phyloP scores from a whole-genome alignment of 768 basidiomycete species.

The Suillus discolor region DNA sequence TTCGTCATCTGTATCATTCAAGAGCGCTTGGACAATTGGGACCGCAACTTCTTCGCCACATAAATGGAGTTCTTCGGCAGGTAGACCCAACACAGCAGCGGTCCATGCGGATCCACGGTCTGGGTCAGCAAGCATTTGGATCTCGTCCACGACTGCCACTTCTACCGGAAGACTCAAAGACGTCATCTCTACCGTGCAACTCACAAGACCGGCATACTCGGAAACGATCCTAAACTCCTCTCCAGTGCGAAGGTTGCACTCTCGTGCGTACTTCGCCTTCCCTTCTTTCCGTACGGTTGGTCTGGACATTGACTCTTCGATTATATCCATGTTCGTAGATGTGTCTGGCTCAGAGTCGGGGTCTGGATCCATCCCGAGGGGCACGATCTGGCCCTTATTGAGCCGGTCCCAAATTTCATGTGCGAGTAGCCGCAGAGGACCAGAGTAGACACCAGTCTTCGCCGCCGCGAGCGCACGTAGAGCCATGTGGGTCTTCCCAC shows the following conservation, averaged over 20 bases:
- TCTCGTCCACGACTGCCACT: slow-evolving; percentile 95
- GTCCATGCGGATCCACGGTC: slow-evolving; percentile 86
- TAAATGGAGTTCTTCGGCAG: slow-evolving; percentile 85
- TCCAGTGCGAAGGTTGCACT: slow-evolving; percentile 89
- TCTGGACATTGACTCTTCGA: slow-evolving; percentile 21
- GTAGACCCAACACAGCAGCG: slow-evolving; percentile 70
- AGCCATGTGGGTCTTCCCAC: slow-evolving; percentile 95
- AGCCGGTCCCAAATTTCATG: slow-evolving; percentile 93
- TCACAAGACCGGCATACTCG: slow-evolving; percentile 55
- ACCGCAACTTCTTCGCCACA: slow-evolving; percentile 96
- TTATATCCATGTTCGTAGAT: slow-evolving; percentile 34
- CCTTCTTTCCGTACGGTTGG: slow-evolving; percentile 38
- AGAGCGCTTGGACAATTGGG: slow-evolving; percentile 68
- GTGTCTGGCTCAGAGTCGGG: slow-evolving; percentile 40
- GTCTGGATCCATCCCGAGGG: slow-evolving; percentile 57
- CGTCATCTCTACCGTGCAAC: slow-evolving; percentile 96
- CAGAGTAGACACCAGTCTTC: slow-evolving; percentile 77
- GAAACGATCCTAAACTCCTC: slow-evolving; percentile 82
- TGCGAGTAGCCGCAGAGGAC: slow-evolving; percentile 89
- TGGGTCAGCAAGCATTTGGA: slow-evolving; percentile 89
- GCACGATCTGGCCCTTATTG: slow-evolving; percentile 87
- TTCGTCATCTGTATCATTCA: slow-evolving; percentile 82
- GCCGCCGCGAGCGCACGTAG: slow-evolving; percentile 85
- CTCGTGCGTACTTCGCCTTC: slow-evolving; percentile 53
- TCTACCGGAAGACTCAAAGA: slow-evolving; percentile 47